Percentiles rank a stretch among this genome's conserved stretches.
Conservation (phyloP, 139 green algal species). For the Chara braunii region DNA sequence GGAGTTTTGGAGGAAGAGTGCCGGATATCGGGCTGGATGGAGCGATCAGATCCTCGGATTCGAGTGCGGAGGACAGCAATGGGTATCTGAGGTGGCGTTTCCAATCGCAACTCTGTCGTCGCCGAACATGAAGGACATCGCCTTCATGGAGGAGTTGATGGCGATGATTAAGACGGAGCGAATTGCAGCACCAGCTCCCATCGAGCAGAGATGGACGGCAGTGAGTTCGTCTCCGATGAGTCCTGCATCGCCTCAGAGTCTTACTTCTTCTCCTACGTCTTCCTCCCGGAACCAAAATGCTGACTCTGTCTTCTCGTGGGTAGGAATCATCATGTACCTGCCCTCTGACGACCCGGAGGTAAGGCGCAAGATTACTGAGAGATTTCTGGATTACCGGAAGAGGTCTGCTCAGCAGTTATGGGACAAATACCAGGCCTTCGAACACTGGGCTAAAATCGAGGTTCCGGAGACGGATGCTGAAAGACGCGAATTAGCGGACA, state of each 20-base stretch:
- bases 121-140: constrained; percentile 46
- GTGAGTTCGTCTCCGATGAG: constrained; percentile 60
- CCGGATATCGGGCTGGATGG: constrained; percentile 45
- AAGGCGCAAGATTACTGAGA: constrained; percentile 63
- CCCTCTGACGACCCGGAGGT: constrained; percentile 52
- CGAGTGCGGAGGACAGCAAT: constrained; percentile 96
- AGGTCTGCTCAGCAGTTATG: constrained; percentile 57
- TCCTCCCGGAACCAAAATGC: not conserved
- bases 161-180: constrained; percentile 55
- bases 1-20: constrained; percentile 66
- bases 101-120: constrained; percentile 12
- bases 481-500: constrained; percentile 25
- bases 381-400: constrained; percentile 68
- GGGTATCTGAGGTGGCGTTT: constrained; percentile 85
- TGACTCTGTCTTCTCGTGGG: constrained; percentile 43
- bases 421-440: constrained; percentile 61
- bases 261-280: not conserved
- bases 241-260: constrained; percentile 45
- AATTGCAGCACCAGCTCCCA: constrained; percentile 75
- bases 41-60: constrained; percentile 92
- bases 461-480: constrained; percentile 2
- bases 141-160: constrained; percentile 74
- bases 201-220: constrained; percentile 91
- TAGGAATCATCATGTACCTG: constrained; percentile 98
- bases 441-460: constrained; percentile 98